Evolutionary conservation across 768 basidiomycete species (phyloP), one percentile per base, ranked within the genome.

Genomic region (Kwoniella newhampshirensis): DNA sequence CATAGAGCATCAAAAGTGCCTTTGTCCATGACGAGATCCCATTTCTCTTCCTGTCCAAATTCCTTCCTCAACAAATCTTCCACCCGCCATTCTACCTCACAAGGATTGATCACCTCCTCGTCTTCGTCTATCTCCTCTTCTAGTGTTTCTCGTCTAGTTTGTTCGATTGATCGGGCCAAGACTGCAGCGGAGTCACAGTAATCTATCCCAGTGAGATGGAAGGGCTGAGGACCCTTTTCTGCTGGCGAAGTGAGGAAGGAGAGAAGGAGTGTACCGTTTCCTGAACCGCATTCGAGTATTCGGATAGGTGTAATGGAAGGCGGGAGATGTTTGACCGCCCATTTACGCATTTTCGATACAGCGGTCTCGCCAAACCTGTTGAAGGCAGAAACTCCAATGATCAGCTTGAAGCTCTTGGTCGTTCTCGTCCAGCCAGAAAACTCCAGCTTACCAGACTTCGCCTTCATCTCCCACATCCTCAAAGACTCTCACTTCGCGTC

Each of bases 1-100:
- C 75, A 72, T 12, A 80, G 62, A 4, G 79, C 79, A 60, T 80
- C 79, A 59, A 73, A 80, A 2, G 79, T 80, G 4, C 79, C 79
- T 63, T 79, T 80, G 60, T 78, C 77, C 51, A 75, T 45, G 1
- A 79, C 68, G 13, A 79, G 48, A 55, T 79, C 78, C 74, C 75
- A 80, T 7, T 49, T 53, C 44, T 75, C 75, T 6, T 53, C 68
- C 32, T 6, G 13, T 1, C 27, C 23, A 11, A 68, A 54, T 26
- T 62, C 62, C 9, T 73, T 54, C 17, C 64, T 18, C 9, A 77
- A 54, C 11, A 77, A 55, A 61, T 77, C 75, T 13, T 44, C 73
- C 11, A 51, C 57, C n/a, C 68, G 53, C 70, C 67, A 68, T 11
- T 59, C 54, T 8, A 74, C 64, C 9, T 57, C 54, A 6, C 47